Evolutionary conservation across 2,329 filamentous ascomycete species (phyloP).

Genomic region (Diaporthe sp.): DNA sequence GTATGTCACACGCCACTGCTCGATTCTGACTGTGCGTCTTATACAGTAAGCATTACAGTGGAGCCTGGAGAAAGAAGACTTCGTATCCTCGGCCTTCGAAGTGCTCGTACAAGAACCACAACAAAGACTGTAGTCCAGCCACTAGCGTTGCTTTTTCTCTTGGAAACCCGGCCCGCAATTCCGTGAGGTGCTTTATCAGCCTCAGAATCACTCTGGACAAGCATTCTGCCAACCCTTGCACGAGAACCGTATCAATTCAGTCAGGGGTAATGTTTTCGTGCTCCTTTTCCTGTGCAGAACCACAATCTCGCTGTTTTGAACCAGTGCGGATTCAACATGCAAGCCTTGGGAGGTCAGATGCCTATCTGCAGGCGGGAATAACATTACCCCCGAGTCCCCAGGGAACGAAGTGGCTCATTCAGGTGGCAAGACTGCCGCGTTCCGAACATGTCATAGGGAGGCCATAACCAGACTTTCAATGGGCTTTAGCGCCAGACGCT

Average conservation of each 20-base stretch:
- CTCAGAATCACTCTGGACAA: not conserved
- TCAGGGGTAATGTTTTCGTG: conserved; percentile 6
- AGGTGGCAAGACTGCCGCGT: not conserved
- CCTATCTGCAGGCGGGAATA: not conserved
- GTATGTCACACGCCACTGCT: not conserved
- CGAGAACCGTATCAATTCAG: not conserved
- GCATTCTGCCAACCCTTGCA: not conserved
- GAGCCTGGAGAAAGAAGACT: not conserved
- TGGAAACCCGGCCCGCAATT: not conserved
- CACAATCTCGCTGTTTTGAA: conserved; percentile 4
- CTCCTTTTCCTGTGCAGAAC: conserved; percentile 4
- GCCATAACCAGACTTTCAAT: not conserved
- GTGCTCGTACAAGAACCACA: not conserved
- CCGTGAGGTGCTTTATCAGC: not conserved
- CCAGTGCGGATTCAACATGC: not conserved
- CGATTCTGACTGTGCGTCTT: not conserved
- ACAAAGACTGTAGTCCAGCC: too few species aligned
- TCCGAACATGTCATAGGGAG: not conserved
- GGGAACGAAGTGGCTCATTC: not conserved
- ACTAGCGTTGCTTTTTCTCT: conserved; percentile 19
- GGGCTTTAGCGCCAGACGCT: not conserved
- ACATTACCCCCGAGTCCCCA: not conserved
- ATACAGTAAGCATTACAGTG: not conserved
- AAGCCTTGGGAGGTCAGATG: not conserved
- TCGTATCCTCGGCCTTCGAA: not conserved